Percentiles rank a stretch among this genome's conserved stretches.
phyloP scores from a whole-genome alignment of 164 flowering plant species.

The Hamamelis virginiana region DNA sequence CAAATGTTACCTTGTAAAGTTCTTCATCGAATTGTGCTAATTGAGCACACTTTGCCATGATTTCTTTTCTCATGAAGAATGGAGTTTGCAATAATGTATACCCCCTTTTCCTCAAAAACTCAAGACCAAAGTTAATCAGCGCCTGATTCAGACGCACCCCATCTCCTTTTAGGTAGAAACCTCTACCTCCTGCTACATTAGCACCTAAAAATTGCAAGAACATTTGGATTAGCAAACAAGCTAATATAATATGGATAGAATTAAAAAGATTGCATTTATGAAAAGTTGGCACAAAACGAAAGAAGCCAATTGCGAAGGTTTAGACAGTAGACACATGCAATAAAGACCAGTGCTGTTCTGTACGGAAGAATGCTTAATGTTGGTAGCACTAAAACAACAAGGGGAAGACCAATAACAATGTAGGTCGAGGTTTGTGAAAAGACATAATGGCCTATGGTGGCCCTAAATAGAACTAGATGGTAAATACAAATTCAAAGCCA shows the following conservation, averaged over 20 bases:
- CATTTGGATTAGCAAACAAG: slow-evolving; percentile 3
- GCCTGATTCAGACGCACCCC: slow-evolving; percentile 94
- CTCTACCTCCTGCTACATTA: slow-evolving; percentile 94
- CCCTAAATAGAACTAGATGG: no score
- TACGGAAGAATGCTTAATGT: no score
- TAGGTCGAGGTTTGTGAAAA: background rate
- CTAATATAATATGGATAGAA: background rate
- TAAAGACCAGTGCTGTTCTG: background rate
- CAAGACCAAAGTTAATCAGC: slow-evolving; percentile 74
- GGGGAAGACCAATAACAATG: background rate
- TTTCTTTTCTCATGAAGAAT: slow-evolving; percentile 91
- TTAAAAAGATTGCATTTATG: background rate
- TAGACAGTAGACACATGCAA: background rate
- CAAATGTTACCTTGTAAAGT: slow-evolving; percentile 81
- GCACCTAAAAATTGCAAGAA: slow-evolving; percentile 46
- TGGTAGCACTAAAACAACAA: background rate
- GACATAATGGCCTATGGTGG: background rate
- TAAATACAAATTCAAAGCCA: no score
- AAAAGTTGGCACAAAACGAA: background rate
- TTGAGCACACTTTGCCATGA: slow-evolving; percentile 97
- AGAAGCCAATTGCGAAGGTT: background rate
- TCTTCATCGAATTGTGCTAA: slow-evolving; percentile 98
- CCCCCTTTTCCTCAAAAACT: slow-evolving; percentile 60
- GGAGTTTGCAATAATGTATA: slow-evolving; percentile 79
- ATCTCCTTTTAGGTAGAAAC: slow-evolving; percentile 83